Percentiles rank a stretch among this genome's conserved stretches.
Evolutionary conservation across 768 basidiomycete genomes (phyloP).

Genomic region (Rossbeevera mucosa): DNA sequence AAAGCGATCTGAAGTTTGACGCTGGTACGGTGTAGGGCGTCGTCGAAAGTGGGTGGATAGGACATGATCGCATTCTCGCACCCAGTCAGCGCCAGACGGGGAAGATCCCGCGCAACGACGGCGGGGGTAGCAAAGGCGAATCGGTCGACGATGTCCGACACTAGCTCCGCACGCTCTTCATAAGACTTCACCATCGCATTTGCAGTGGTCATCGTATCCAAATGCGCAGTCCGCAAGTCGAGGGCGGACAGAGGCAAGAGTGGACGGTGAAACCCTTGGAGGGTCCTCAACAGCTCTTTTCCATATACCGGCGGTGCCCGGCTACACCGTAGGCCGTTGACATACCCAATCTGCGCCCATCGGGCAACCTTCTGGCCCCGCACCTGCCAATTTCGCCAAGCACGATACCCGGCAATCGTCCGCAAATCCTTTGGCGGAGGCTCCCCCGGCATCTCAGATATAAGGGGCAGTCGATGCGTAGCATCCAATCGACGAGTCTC

Average conservation of each 20-base stretch:
- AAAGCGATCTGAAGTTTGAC: constrained; percentile 92
- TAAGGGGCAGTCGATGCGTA: constrained; percentile 48
- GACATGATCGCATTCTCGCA: constrained; percentile 24
- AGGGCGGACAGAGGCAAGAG: constrained; percentile 50
- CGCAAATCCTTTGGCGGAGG: constrained; percentile 71
- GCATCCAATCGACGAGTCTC: constrained; percentile 58
- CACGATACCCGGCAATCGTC: constrained; percentile 67
- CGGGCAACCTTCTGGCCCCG: constrained; percentile 50
- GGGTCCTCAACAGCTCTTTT: constrained; percentile 42
- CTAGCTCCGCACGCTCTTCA: constrained; percentile 49
- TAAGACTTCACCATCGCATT: constrained; percentile 62
- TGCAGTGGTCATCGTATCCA: constrained; percentile 40
- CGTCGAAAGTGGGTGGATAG: constrained; percentile 54
- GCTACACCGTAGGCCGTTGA: constrained; percentile 71
- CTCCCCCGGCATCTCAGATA: constrained; percentile 51
- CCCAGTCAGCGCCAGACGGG: constrained; percentile 55
- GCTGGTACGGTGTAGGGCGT: constrained; percentile 60
- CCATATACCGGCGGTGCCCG: constrained; percentile 43
- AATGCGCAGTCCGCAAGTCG: constrained; percentile 34
- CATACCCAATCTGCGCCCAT: constrained; percentile 66
- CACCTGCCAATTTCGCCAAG: constrained; percentile 45
- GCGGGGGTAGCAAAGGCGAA: constrained; percentile 82
- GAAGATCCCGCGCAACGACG: constrained; percentile 71
- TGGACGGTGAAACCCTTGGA: constrained; percentile 37
- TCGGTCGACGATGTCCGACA: constrained; percentile 50